Evolutionary conservation across 768 basidiomycete species (phyloP).

Genomic region (Pisolithus sp.): DNA sequence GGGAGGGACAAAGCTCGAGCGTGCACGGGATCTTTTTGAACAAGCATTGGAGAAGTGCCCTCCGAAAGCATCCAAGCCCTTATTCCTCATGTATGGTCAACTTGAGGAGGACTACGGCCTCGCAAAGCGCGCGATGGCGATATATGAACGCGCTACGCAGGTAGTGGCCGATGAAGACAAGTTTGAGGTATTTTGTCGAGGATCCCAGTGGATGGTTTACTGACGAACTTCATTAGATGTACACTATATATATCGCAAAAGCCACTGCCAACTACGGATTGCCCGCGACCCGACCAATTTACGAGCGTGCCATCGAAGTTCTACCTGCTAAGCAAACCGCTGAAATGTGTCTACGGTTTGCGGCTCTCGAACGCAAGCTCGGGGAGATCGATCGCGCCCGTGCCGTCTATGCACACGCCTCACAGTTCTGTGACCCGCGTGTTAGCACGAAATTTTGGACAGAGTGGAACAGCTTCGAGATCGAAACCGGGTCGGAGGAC

Average conservation of each 20-base stretch:
- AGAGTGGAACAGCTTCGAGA: slow-evolving; percentile 97
- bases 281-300: slow-evolving; percentile 93
- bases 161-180: slow-evolving; percentile 87
- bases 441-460: slow-evolving; percentile 89
- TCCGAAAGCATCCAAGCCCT: slow-evolving; percentile 85
- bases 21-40: slow-evolving; percentile 95
- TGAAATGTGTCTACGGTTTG: slow-evolving; percentile 96
- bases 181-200: slow-evolving; percentile 65
- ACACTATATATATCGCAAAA: slow-evolving; percentile 94
- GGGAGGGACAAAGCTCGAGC: slow-evolving; percentile 92
- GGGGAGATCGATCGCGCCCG: slow-evolving; percentile 98
- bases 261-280: slow-evolving; percentile 93
- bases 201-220: neutral
- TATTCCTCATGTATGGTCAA: slow-evolving; percentile 95
- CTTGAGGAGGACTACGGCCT: slow-evolving; percentile 93
- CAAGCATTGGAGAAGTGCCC: slow-evolving; percentile 97
- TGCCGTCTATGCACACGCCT: slow-evolving; percentile 94
- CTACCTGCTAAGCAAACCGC: slow-evolving; percentile 93
- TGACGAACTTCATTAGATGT: slow-evolving; percentile 57
- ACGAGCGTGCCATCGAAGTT: slow-evolving; percentile 89
- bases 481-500: slow-evolving; percentile 97
- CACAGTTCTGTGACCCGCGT: slow-evolving; percentile 97
- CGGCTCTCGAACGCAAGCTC: slow-evolving; percentile 91
- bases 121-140: slow-evolving; percentile 92
- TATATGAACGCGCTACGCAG: slow-evolving; percentile 88